Conservation (phyloP, 164 flowering plant species). For the Kalanchoe fedtschenkoi region DNA sequence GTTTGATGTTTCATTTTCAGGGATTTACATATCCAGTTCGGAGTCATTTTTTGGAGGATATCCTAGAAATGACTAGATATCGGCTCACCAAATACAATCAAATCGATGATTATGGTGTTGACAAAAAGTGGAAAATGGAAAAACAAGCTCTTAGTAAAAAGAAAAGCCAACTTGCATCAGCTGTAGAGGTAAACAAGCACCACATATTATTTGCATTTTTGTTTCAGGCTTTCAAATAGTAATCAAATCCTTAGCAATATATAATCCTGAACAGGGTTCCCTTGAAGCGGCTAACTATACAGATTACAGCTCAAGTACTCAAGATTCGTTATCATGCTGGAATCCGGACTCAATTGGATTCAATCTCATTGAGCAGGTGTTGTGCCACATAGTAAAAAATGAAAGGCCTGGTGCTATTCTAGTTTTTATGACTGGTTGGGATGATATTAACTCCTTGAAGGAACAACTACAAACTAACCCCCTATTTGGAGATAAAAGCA, state of each 20-base stretch:
- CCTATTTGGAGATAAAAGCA: conserved; percentile 70
- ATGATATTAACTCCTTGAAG: conserved; percentile 85
- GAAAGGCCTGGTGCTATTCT: conserved; percentile 88
- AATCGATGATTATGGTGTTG: conserved; percentile 95
- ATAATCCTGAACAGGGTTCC: conserved; percentile 46
- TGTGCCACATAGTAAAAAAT: conserved; percentile 58
- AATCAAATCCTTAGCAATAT: not conserved
- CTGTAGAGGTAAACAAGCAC: conserved; percentile 64
- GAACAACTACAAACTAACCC: conserved; percentile 83
- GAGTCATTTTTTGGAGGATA: conserved; percentile 72
- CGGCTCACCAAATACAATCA: conserved; percentile 71
- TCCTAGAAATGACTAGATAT: conserved; percentile 78
- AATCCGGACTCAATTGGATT: conserved; percentile 93
- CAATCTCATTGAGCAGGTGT: conserved; percentile 76
- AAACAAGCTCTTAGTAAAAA: conserved; percentile 73
- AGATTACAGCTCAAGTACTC: conserved; percentile 47
- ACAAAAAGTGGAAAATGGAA: conserved; percentile 83
- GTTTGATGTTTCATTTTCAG: conserved; percentile 26
- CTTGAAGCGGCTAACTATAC: conserved; percentile 55
- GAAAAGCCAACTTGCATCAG: conserved; percentile 83
- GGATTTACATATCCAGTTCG: conserved; percentile 93
- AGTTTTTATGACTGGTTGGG: conserved; percentile 99
- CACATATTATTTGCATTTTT: not conserved
- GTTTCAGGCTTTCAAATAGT: not conserved
- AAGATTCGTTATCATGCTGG: conserved; percentile 82